Conservation (phyloP, 371 early-diverging fungal genomes). For the Conidiobolus incongruus region DNA sequence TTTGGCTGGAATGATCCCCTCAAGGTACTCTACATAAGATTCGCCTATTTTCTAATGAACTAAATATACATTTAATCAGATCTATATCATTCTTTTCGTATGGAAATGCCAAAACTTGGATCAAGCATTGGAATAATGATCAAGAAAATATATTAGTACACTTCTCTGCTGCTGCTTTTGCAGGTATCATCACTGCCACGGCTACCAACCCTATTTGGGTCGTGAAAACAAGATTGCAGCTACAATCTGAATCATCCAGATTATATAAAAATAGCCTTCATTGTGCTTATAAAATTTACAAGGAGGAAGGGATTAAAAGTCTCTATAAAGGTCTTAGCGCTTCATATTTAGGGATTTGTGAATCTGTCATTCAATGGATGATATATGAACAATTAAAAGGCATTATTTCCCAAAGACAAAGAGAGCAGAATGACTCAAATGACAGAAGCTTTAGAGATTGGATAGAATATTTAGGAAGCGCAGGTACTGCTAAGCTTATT, state of each 20-base stretch:
- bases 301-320: conserved; percentile 57
- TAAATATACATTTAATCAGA: conserved; percentile 12
- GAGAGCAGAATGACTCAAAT: conserved; percentile 3
- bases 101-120: conserved; percentile 59
- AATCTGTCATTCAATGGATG: conserved; percentile 84
- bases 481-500: conserved; percentile 66
- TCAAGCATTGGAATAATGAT: conserved; percentile 45
- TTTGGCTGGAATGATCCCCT: conserved; percentile 80
- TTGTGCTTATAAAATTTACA: conserved; percentile 37
- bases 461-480: conserved; percentile 60
- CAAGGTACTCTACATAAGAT: conserved; percentile 22
- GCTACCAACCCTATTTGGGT: conserved; percentile 92
- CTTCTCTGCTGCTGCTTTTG: conserved; percentile 55
- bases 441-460: conserved; percentile 14
- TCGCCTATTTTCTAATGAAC: background rate
- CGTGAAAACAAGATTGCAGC: conserved; percentile 84
- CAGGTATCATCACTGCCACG: conserved; percentile 56
- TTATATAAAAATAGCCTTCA: conserved; percentile 52
- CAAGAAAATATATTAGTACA: conserved; percentile 62
- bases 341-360: conserved; percentile 41
- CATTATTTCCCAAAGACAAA: conserved; percentile 8
- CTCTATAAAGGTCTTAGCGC: conserved; percentile 85
- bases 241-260: conserved; percentile 22
- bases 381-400: conserved; percentile 79
- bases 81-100: conserved; percentile 82